Conservation (phyloP, 352 stramenopile species). For the Phytophthora rubi region DNA sequence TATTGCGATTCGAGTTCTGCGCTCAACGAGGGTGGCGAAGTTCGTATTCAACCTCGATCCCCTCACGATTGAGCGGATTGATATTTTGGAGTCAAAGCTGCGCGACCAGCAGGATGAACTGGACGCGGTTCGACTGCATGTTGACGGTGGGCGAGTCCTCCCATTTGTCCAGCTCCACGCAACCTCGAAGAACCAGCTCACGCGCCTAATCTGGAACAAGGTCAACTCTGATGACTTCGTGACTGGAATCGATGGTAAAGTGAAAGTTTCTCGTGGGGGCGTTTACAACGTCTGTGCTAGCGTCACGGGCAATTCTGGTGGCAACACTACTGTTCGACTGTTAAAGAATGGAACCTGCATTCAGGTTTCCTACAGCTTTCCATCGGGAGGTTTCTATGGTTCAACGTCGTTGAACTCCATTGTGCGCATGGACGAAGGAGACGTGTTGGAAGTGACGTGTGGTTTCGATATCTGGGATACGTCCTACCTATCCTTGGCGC, state of each 20-base stretch:
- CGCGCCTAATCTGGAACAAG: not conserved
- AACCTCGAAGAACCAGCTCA: not conserved
- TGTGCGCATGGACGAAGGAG: not conserved
- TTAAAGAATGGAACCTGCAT: not conserved
- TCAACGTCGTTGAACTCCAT: not conserved
- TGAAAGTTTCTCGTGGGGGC: not conserved
- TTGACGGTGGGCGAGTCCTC: not conserved
- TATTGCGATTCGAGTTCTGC: conserved; percentile 15
- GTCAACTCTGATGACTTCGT: not conserved
- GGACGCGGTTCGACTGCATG: not conserved
- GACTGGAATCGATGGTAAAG: not conserved
- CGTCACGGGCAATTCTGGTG: not conserved
- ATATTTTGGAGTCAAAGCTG: not conserved
- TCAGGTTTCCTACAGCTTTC: not conserved
- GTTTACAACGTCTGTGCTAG: conserved; percentile 2
- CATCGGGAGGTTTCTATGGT: not conserved
- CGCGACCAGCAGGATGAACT: conserved; percentile 1
- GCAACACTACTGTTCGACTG: not conserved
- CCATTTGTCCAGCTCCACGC: not conserved
- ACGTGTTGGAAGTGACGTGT: not conserved
- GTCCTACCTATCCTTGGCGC: not conserved
- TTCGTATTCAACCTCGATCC: conserved; percentile 31
- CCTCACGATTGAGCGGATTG: not conserved
- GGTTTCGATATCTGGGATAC: not conserved
- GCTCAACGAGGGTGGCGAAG: conserved; percentile 4